Evolutionary conservation across 768 basidiomycete species (phyloP), one percentile per base, ranked within the genome.

Genomic region (Goffeauzyma gilvescens): DNA sequence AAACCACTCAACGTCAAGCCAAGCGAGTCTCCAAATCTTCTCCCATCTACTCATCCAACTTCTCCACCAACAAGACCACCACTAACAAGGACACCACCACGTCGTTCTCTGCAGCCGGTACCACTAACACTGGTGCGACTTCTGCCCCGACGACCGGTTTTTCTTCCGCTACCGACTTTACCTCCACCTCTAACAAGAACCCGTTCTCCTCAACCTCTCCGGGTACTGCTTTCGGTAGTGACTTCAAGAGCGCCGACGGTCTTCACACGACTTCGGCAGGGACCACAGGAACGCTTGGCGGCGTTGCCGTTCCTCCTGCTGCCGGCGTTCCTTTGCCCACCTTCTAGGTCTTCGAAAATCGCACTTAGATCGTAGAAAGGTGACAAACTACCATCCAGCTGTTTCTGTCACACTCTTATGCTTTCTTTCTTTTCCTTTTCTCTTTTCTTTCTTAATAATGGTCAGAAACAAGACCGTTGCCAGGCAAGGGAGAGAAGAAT

Each of bases 1-100:
- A 70, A 51, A 80, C 79, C 66, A 38, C 42, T 10, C 46, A 53
- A 34, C 44, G 54, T 38, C 41, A 47, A 17, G 44, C 41, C 21
- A 23, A 14, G 15, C 21, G 41, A n/a, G 28, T 30, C 33, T 22
- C 18, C n/a, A 18, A n/a, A n/a, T n/a, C n/a, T n/a, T n/a, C n/a
- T n/a, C n/a, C 44, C 32, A 40, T 40, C 35, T 32, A 41, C 24
- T 41, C 46, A 15, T 38, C 46, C 30, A 40, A 33, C 37, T 38
- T 33, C 45, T 34, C 18, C 30, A 14, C 30, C 1, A 21, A 25
- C 22, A 5, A 38, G 49, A 60, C 60, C 47, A 36, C 34, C 46
- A 42, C 35, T 42, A 48, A 50, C 8, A 40, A 68, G 28, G 66
- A 68, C 13, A 66, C 71, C 22, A 53, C 54, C 50, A 50, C 46